Conservation (phyloP, 78 protist genomes). For the Salpingoeca rosetta region DNA sequence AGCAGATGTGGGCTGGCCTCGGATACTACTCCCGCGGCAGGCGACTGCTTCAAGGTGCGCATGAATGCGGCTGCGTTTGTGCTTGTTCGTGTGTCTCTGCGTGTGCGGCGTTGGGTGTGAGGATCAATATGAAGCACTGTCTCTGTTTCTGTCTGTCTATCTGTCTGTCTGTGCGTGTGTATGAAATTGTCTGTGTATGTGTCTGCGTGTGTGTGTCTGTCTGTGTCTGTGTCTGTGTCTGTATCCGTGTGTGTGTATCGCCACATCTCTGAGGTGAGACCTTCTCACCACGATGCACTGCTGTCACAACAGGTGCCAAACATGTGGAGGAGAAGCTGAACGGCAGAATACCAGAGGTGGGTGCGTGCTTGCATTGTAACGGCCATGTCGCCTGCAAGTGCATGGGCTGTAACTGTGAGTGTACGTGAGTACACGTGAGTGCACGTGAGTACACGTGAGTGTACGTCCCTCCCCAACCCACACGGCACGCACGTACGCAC, state of each 20-base stretch:
- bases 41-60: slow-evolving; percentile 54
- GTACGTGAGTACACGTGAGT: too few species aligned
- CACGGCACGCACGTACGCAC: neutral
- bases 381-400: too few species aligned
- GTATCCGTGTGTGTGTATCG: too few species aligned
- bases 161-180: neutral
- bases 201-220: neutral
- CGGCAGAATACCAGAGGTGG: too few species aligned
- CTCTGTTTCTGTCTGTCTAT: neutral
- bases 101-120: neutral
- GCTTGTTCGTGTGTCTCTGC: neutral
- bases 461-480: neutral
- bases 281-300: too few species aligned
- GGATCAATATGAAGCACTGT: neutral
- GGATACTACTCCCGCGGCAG: slow-evolving; percentile 77
- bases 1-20: slow-evolving; percentile 65
- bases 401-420: too few species aligned
- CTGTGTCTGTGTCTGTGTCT: too few species aligned
- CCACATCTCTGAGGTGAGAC: too few species aligned
- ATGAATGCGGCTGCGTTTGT: neutral
- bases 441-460: neutral
- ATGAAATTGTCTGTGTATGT: neutral
- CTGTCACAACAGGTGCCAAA: too few species aligned
- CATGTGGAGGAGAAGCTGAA: too few species aligned
- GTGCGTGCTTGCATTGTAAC: too few species aligned